Conservation (phyloP, 1,284 basidiomycete species). For the Paramarasmius palmivorus region DNA sequence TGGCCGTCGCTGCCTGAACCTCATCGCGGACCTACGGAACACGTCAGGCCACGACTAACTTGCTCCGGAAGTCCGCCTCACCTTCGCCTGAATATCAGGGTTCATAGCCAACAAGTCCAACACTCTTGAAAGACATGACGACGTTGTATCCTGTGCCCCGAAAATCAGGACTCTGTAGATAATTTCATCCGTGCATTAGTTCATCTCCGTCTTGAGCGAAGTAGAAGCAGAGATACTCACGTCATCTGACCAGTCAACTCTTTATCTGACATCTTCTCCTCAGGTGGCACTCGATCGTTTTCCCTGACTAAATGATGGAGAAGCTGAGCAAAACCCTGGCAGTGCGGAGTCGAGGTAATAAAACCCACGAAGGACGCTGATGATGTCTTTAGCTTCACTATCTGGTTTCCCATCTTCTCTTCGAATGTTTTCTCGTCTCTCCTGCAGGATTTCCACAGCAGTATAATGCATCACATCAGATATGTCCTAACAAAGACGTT, state of each 20-base stretch:
- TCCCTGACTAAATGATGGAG: slow-evolving; percentile 32
- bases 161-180: slow-evolving; percentile 40
- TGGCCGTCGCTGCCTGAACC: slow-evolving; percentile 23
- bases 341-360: neutral
- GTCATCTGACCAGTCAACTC: slow-evolving; percentile 51
- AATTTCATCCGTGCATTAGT: neutral
- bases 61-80: neutral
- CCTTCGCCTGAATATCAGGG: slow-evolving; percentile 30
- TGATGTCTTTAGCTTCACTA: slow-evolving; percentile 43
- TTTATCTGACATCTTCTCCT: slow-evolving; percentile 37
- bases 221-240: slow-evolving; percentile 32
- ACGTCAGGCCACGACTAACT: neutral
- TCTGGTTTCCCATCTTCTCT: slow-evolving; percentile 20
- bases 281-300: slow-evolving; percentile 31
- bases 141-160: slow-evolving; percentile 46
- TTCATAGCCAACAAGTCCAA: slow-evolving; percentile 32
- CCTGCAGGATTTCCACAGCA: slow-evolving; percentile 38
- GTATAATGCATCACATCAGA: slow-evolving; percentile 49
- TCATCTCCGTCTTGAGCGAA: neutral
- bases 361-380: slow-evolving; percentile 47
- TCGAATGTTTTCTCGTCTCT: slow-evolving; percentile 32
- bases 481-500: slow-evolving; percentile 26
- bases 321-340: slow-evolving; percentile 2
- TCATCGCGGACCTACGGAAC: slow-evolving; percentile 30
- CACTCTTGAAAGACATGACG: slow-evolving; percentile 38